phyloP scores from a whole-genome alignment of 2,329 filamentous ascomycete species.

The Ceratocystis ficicola region DNA sequence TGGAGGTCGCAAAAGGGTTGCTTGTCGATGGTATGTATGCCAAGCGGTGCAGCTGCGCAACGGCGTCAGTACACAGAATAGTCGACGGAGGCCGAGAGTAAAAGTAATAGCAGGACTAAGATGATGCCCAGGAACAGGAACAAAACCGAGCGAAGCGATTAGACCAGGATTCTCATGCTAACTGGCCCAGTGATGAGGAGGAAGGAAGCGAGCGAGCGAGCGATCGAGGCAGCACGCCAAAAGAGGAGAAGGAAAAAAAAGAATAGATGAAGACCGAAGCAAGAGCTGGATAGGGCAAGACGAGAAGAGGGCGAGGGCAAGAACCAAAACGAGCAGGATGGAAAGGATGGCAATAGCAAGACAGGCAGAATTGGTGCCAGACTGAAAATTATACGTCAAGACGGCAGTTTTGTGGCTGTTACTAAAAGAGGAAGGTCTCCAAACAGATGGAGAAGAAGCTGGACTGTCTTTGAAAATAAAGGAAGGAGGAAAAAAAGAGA shows the following conservation, averaged over 20 bases:
- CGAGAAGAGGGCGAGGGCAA: background rate
- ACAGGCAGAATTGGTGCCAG: too few relatives aligned
- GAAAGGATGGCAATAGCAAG: background rate
- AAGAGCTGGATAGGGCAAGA: background rate
- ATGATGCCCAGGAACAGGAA: background rate
- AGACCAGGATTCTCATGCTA: constrained; percentile 1
- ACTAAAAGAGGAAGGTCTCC: too few relatives aligned
- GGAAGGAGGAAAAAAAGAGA: background rate
- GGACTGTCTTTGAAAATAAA: background rate
- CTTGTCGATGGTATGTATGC: too few relatives aligned
- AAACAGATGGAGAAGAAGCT: too few relatives aligned
- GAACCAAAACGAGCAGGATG: background rate
- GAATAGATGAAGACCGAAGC: background rate
- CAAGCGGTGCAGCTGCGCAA: too few relatives aligned
- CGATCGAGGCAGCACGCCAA: too few relatives aligned
- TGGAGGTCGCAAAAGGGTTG: constrained; percentile 21
- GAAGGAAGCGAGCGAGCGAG: too few relatives aligned
- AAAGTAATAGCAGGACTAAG: background rate
- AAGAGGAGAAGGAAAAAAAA: background rate
- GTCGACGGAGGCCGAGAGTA: background rate
- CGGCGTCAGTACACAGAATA: background rate
- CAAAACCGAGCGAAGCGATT: background rate
- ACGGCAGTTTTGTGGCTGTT: too few relatives aligned
- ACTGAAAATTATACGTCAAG: too few relatives aligned
- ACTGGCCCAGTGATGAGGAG: too few relatives aligned